Conservation (phyloP, 2,329 filamentous ascomycete species). For the Fusarium tricinctum region DNA sequence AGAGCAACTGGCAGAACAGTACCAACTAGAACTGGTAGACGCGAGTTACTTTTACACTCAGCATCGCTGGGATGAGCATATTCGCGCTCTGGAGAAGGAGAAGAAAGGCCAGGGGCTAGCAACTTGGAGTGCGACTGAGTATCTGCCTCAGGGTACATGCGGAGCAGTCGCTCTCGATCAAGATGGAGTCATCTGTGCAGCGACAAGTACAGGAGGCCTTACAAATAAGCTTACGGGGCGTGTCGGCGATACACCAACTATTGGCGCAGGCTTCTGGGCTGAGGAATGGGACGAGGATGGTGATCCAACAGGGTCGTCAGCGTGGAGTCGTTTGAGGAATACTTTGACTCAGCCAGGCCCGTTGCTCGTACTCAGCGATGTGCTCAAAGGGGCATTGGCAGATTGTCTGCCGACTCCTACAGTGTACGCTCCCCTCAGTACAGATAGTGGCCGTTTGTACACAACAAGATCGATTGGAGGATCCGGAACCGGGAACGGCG, state of each 20-base stretch:
- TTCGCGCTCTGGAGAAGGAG: constrained; percentile 68
- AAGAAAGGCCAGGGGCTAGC: constrained; percentile 56
- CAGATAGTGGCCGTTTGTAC: constrained; percentile 5
- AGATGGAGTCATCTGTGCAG: constrained; percentile 79
- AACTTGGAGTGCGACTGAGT: constrained; percentile 73
- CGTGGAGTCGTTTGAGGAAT: constrained; percentile 36
- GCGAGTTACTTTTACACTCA: constrained; percentile 84
- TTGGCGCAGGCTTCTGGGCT: constrained; percentile 91
- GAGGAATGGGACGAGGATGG: constrained; percentile 79
- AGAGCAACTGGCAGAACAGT: constrained; percentile 75
- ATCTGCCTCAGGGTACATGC: constrained; percentile 85
- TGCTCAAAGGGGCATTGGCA: constrained; percentile 64
- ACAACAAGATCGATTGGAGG: constrained; percentile 66
- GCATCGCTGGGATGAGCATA: constrained; percentile 83
- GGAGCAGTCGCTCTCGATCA: constrained; percentile 85
- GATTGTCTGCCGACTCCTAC: constrained; percentile 71
- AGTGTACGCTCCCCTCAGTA: constrained; percentile 54
- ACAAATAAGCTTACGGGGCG: constrained; percentile 91
- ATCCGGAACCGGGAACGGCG: constrained; percentile 89
- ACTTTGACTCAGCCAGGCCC: constrained; percentile 24
- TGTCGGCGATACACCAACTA: constrained; percentile 86
- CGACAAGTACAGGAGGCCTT: constrained; percentile 79
- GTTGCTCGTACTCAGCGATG: constrained; percentile 47
- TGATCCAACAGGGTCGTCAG: constrained; percentile 47
- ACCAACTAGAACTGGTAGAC: constrained; percentile 79